Evolutionary conservation across 2,329 filamentous ascomycete genomes (phyloP), one percentile per base, ranked within the genome.

Genomic region (Dothiorella sarmentorum): DNA sequence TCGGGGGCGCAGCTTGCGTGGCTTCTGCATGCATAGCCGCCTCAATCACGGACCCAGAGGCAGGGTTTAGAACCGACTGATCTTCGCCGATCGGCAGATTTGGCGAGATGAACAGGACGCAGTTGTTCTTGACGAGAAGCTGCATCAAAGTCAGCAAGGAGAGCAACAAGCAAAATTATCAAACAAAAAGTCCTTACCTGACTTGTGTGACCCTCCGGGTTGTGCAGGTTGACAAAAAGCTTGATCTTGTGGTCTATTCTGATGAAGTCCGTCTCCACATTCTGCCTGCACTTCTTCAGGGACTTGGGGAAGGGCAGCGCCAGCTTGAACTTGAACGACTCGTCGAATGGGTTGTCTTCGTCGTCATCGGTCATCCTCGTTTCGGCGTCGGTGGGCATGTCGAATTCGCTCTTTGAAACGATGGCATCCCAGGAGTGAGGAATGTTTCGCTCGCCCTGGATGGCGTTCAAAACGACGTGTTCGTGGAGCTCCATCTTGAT

Each of bases 91-190:
- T 84, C 0, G 91, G 88, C 67, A 96, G 85, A 68, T 94, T 94
- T 0, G 94, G 93, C 4, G 94, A 99, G 64, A 97, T 97, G 75
- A 96, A 97, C 37, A 99, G 87, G 57, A 91, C 91, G 15, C 97
- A 84, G 1, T 94, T 92, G 29, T 97, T 84, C 40, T 91, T 94
- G 45, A 93, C 93, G 55, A 93, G 88, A 55, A 97, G 84, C 85
- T 89, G 64, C 31, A 33, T 20, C 53, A 15, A 7, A 2, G n/a
- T 40, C 18, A 51, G 31, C 60, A 20, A 49, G 35, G 47, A 22
- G 35, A 26, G 35, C 24, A 37, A 18, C 45, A 18, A 45, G 11
- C 31, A 17, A 49, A 31, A 10, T 24, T 17, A 56, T 42, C 15
- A 17, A 33, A n/a, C 6, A 3, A 1, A 29, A 22, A 13, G 20